Percentiles rank a stretch among this genome's conserved stretches.
These are phyloP conservation scores for Scalesia atractyloides DNA, from an alignment of 129 eudicot genomes.

Conservation along the genomic window DNA sequence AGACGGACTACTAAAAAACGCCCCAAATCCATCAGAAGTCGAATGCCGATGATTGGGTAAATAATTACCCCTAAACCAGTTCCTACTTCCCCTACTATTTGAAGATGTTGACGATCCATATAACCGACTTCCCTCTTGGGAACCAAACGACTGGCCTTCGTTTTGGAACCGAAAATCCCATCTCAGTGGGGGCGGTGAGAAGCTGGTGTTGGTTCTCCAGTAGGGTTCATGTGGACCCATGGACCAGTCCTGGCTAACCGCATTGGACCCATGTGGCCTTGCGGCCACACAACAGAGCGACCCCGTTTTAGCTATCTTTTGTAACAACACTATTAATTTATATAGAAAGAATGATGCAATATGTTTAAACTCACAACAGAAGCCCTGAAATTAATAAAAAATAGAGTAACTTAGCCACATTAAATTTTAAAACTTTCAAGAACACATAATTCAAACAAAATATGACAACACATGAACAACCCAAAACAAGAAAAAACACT, in stretches of 20 bases:
- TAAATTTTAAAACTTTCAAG: neutral
- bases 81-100: slow-evolving; percentile 82
- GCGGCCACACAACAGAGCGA: slow-evolving; percentile 99
- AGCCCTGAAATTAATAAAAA: slow-evolving; percentile 4
- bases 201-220: slow-evolving; percentile 91
- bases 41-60: slow-evolving; percentile 51
- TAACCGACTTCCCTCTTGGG: slow-evolving; percentile 70
- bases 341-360: neutral
- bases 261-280: slow-evolving; percentile 96
- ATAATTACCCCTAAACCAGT: slow-evolving; percentile 68
- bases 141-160: slow-evolving; percentile 64
- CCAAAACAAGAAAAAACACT: neutral
- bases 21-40: slow-evolving; percentile 62
- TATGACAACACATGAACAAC: neutral
- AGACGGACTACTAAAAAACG: slow-evolving; percentile 71
- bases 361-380: neutral
- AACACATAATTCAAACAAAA: neutral
- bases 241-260: slow-evolving; percentile 77
- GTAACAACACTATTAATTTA: slow-evolving; percentile 14
- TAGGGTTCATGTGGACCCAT: slow-evolving; percentile 86
- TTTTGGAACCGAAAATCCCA: slow-evolving; percentile 75
- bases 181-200: slow-evolving; percentile 81
- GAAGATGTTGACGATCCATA: slow-evolving; percentile 78
- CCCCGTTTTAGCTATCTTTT: slow-evolving; percentile 86
- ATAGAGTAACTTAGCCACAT: neutral